These are phyloP conservation scores for Asterochloris erici DNA, from an alignment of 139 green algal genomes.

Conservation along the genomic window DNA sequence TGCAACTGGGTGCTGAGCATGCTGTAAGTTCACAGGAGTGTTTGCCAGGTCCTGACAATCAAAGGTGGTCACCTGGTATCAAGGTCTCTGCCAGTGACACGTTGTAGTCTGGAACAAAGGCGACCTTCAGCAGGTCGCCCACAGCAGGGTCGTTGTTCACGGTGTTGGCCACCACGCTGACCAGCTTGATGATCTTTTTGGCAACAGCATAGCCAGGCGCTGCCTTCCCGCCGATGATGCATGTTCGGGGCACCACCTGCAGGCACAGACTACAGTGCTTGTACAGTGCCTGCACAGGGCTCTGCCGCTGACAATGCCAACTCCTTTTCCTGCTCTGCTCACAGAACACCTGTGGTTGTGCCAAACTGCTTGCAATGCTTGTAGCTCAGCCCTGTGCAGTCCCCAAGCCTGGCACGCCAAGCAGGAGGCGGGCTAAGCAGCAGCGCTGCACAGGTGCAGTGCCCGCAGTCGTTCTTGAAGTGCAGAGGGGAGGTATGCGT, in stretches of 20 bases:
- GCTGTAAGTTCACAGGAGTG: not conserved
- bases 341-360: too few species aligned
- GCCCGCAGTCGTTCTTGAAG: not conserved
- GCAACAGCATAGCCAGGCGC: slow-evolving; percentile 96
- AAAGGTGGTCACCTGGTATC: slow-evolving; percentile 64
- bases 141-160: slow-evolving; percentile 91
- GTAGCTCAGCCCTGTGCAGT: too few species aligned
- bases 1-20: too few species aligned
- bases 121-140: slow-evolving; percentile 92
- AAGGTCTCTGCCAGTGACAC: slow-evolving; percentile 91
- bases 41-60: not conserved
- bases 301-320: too few species aligned
- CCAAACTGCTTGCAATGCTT: too few species aligned
- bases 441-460: not conserved
- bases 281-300: too few species aligned
- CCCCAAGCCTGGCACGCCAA: too few species aligned
- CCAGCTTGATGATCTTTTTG: slow-evolving; percentile 98
- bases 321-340: too few species aligned
- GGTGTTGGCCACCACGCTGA: slow-evolving; percentile 81
- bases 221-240: slow-evolving; percentile 96
- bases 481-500: not conserved
- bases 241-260: slow-evolving; percentile 81
- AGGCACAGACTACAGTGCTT: not conserved
- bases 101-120: slow-evolving; percentile 99
- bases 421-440: too few species aligned